Evolutionary conservation across 2,329 filamentous ascomycete species (phyloP).

Genomic region (Fusarium agapanthi): DNA sequence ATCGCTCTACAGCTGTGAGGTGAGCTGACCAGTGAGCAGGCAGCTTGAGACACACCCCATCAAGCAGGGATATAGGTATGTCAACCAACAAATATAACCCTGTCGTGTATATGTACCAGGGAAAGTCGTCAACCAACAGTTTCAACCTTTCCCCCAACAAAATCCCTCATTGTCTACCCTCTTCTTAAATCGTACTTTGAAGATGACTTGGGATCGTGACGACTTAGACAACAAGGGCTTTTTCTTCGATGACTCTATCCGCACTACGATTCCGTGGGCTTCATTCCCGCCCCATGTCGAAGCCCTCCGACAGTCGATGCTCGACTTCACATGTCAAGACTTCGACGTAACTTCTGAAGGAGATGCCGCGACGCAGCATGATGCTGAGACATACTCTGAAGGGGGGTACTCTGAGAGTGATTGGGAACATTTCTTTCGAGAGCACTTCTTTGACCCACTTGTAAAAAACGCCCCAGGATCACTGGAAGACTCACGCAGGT

Average conservation of each 20-base stretch:
- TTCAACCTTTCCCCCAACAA: fast-evolving
- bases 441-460: neutral
- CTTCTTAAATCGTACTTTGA: neutral
- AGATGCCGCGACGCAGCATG: neutral
- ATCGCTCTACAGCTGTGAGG: too few species aligned
- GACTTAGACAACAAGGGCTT: neutral
- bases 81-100: too few species aligned
- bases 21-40: too few species aligned
- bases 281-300: neutral
- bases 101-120: too few species aligned
- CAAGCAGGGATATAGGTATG: too few species aligned
- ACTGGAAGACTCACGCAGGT: neutral
- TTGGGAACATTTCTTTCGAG: neutral
- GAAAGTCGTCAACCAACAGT: too few species aligned
- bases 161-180: neutral
- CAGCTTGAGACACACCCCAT: too few species aligned
- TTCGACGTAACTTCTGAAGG: neutral
- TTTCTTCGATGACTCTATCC: neutral
- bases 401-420: neutral
- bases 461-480: neutral
- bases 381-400: neutral
- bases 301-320: too few species aligned
- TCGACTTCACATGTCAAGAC: neutral
- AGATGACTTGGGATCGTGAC: neutral
- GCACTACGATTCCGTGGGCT: neutral